Base-by-base conservation (phyloP, 2,329 filamentous ascomycete genomes). In the Teratosphaeria epicoccoides region DNA sequence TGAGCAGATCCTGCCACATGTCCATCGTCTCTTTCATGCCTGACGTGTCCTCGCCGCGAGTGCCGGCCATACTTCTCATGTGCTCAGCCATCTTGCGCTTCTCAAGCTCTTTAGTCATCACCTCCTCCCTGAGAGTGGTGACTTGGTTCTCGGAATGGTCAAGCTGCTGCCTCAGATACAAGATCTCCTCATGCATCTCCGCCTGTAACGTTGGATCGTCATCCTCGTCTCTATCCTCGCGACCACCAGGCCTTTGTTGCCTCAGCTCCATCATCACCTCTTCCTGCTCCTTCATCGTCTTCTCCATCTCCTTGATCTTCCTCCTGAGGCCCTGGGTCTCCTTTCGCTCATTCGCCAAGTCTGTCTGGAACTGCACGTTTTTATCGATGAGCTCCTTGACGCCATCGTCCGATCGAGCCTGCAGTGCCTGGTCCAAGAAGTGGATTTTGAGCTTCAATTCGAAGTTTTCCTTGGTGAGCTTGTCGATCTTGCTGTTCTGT, bases 301-400 rank as follows among this genome's bases (percentile, higher is more conserved):
- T 88, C 70, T 97, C 90, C 46, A 97, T 71, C 61, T 96, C 89
- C 62, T 90, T 87, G 52, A 95, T 78, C 58, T 86, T 84, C 55
- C 85, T 83, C 22, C 88, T 83, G 51, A 97, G 70, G 20, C 83
- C 77, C 67, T 94, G 93, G 66, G 88, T 93, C 63, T 98, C 93
- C 57, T 94, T 88, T 68, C 95, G 88, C 52, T 93, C 78, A 29
- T 93, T 87, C 3, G 91, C 83, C 44, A 96, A 80, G 55, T 87
- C 88, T 0, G 91, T 95, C 69, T 94, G 93, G 47, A 97, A 78
- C 66, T 96, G 89, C 4, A 97, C 91, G 62, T 96, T 98, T 69
- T 96, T 91, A 44, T 88, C 89, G 61, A 97, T 95, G 84, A 96
- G 94, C 67, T 96, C 91, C 71, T 95, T 95, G 67, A 98, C 85